Evolutionary conservation across 2,329 filamentous ascomycete genomes (phyloP).

Genomic region (Colletotrichum sidae): DNA sequence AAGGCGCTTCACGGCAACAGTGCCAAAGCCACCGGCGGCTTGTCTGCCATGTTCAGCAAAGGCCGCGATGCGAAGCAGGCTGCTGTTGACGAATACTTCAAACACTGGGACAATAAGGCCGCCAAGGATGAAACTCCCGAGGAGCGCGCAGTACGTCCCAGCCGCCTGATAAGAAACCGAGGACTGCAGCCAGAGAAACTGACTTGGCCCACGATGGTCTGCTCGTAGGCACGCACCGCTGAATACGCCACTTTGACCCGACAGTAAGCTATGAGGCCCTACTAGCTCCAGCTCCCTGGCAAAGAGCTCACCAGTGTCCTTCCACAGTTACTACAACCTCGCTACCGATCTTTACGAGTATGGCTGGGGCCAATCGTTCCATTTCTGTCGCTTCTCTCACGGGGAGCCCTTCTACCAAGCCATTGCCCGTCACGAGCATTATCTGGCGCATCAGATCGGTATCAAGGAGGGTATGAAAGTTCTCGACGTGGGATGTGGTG

Average conservation of each 20-base stretch:
- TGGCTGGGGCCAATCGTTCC: constrained; percentile 92
- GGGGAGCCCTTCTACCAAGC: constrained; percentile 88
- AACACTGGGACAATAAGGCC: constrained; percentile 88
- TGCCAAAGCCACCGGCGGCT: constrained; percentile 75
- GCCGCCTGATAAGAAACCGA: too few relatives aligned
- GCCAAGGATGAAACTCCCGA: constrained; percentile 78
- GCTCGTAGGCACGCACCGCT: constrained; percentile 72
- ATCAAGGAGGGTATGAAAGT: constrained; percentile 86
- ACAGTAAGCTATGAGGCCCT: constrained; percentile 69
- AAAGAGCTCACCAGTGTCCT: constrained; percentile 19
- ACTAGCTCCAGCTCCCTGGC: not conserved
- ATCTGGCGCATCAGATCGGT: constrained; percentile 86
- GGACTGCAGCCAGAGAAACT: constrained; percentile 11
- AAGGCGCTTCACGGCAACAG: constrained; percentile 85
- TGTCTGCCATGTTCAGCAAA: constrained; percentile 86
- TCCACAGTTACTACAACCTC: constrained; percentile 85
- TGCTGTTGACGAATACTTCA: constrained; percentile 88
- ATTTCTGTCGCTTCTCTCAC: constrained; percentile 92
- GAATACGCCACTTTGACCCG: constrained; percentile 91
- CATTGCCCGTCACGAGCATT: constrained; percentile 94
- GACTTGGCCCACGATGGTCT: constrained; percentile 16
- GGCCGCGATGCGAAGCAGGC: constrained; percentile 77
- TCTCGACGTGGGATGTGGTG: constrained; percentile 94
- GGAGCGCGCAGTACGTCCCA: constrained; percentile 72
- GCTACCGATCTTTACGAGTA: constrained; percentile 94